Evolutionary conservation across 306 rosid genomes (phyloP).

Genomic region (Pyrus communis): DNA sequence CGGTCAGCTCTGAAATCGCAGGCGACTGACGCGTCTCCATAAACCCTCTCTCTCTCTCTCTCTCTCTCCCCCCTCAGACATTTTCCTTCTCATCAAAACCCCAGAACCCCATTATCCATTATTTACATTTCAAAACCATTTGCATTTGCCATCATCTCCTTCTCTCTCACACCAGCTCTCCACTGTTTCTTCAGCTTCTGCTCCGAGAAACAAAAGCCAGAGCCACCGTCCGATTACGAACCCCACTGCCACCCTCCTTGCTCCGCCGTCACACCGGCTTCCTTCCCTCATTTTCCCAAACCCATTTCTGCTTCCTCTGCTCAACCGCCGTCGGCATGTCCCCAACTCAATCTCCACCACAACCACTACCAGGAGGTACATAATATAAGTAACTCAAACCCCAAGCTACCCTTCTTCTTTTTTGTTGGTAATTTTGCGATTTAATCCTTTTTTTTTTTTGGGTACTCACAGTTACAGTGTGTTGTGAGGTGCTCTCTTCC

Average conservation of each 20-base stretch:
- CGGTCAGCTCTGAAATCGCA: too few relatives aligned
- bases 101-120: too few relatives aligned
- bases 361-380: slow-evolving; percentile 23
- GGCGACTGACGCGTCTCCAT: too few relatives aligned
- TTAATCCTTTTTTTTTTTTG: neutral
- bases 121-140: too few relatives aligned
- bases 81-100: too few relatives aligned
- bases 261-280: slow-evolving; percentile 42
- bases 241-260: slow-evolving; percentile 12
- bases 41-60: too few relatives aligned
- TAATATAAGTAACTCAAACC: neutral
- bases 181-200: slow-evolving; percentile 4
- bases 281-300: slow-evolving; percentile 5
- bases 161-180: neutral
- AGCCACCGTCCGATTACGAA: slow-evolving; percentile 11
- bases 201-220: neutral
- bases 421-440: neutral
- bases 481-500: slow-evolving; percentile 20
- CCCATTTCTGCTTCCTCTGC: slow-evolving; percentile 47
- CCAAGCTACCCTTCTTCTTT: neutral
- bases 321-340: slow-evolving; percentile 58
- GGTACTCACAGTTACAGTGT: slow-evolving; percentile 18
- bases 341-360: slow-evolving; percentile 27
- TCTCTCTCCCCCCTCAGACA: too few relatives aligned
- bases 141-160: neutral